Percentiles rank a stretch among this genome's conserved stretches.
Evolutionary conservation across 495 filamentous ascomycete genomes (phyloP).

Genomic region (Aspergillus homomorphus): DNA sequence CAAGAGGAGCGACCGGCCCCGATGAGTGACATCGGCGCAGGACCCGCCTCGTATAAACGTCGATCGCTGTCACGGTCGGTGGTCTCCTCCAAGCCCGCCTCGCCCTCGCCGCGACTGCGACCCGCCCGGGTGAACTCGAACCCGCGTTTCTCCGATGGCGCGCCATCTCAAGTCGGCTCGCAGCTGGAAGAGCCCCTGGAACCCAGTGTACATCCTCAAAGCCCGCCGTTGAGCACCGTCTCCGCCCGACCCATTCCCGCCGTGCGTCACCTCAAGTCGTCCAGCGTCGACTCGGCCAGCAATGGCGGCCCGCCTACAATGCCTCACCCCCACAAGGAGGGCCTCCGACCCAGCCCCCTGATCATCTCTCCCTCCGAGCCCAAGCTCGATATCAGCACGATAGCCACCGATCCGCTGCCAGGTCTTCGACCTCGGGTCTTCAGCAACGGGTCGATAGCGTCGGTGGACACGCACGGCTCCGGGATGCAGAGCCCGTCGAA

Average conservation of each 20-base stretch:
- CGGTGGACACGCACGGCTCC: constrained; percentile 28
- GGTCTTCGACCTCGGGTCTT: constrained; percentile 38
- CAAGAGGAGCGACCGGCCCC: constrained; percentile 32
- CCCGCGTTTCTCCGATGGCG: constrained; percentile 28
- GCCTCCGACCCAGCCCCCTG: constrained; percentile 35
- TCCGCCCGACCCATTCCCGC: constrained; percentile 20
- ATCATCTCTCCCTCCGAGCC: constrained; percentile 27
- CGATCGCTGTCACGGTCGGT: constrained; percentile 39
- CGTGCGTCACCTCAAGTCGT: constrained; percentile 36
- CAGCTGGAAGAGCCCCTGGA: constrained; percentile 25
- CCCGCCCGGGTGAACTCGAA: constrained; percentile 36
- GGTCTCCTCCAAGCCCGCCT: constrained; percentile 26
- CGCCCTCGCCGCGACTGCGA: constrained; percentile 42
- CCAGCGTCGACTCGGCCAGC: constrained; percentile 36
- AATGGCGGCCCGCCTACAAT: constrained; percentile 12
- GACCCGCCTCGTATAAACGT: constrained; percentile 24
- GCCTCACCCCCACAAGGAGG: constrained; percentile 15
- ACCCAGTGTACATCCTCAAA: constrained; percentile 18
- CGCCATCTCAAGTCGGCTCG: constrained; percentile 16
- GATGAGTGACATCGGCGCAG: constrained; percentile 21
- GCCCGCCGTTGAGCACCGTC: constrained; percentile 23
- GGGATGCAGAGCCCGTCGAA: constrained; percentile 46
- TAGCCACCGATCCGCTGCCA: constrained; percentile 32
- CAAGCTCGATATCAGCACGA: constrained; percentile 20
- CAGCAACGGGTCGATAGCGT: constrained; percentile 38